Conservation (phyloP, 139 green algal genomes). For the Pycnococcus provasolii region DNA sequence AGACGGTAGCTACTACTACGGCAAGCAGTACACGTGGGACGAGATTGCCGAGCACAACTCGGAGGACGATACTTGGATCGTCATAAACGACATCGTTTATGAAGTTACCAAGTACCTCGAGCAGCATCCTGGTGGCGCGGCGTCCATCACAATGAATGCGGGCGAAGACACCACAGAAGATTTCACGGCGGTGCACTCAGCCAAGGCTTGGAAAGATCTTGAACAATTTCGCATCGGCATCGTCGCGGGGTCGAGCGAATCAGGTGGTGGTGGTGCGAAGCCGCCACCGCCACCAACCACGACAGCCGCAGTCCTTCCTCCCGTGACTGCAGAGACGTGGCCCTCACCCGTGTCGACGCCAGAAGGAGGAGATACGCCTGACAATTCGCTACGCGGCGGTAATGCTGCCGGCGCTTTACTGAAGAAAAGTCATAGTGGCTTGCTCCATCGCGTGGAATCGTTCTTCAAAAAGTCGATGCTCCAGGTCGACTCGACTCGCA, state of each 20-base stretch:
- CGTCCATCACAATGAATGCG: constrained; percentile 44
- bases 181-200: constrained; percentile 44
- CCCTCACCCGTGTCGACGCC: too few relatives aligned
- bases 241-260: neutral
- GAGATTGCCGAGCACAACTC: constrained; percentile 62
- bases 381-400: too few relatives aligned
- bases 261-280: too few relatives aligned
- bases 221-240: constrained; percentile 19
- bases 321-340: neutral
- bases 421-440: too few relatives aligned
- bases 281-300: too few relatives aligned
- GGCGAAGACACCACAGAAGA: constrained; percentile 45
- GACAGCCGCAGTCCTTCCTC: too few relatives aligned
- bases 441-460: too few relatives aligned
- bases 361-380: too few relatives aligned
- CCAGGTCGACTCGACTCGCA: too few relatives aligned
- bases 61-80: constrained; percentile 79
- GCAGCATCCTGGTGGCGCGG: constrained; percentile 40
- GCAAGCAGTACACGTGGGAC: constrained; percentile 47
- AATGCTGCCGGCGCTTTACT: too few relatives aligned
- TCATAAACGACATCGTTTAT: constrained; percentile 66
- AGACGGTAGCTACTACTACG: neutral
- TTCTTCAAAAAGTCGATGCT: too few relatives aligned
- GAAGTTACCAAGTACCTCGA: constrained; percentile 40
- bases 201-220: constrained; percentile 24